phyloP scores from a whole-genome alignment of 1,139 yeast genomes.

The Tardiomyces digboiensis region DNA sequence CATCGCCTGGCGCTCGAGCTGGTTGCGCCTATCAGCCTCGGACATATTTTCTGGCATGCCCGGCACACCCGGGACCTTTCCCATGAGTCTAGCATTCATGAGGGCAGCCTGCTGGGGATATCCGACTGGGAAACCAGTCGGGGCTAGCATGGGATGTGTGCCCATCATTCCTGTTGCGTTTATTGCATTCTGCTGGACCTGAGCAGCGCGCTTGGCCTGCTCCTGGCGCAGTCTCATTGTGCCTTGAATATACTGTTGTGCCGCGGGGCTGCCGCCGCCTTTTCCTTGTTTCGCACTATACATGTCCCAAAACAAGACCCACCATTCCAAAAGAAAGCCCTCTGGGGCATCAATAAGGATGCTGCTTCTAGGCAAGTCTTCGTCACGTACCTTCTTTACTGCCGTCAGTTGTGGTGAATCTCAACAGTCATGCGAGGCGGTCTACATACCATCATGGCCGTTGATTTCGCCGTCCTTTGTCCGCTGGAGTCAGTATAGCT shows the following conservation, averaged over 20 bases:
- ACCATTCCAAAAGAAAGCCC: constrained; percentile 88
- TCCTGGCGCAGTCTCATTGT: constrained; percentile 49
- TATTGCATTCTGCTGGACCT: constrained; percentile 22
- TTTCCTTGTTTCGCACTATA: constrained; percentile 70
- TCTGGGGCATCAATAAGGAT: constrained; percentile 56
- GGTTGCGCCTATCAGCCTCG: constrained; percentile 20
- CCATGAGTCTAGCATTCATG: constrained; percentile 1
- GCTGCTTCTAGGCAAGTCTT: constrained; percentile 14
- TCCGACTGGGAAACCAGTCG: constrained; percentile 4
- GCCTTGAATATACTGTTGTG: constrained; percentile 60
- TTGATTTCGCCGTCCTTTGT: constrained; percentile 38
- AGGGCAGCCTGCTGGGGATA: constrained; percentile 7
- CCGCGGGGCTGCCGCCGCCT: constrained; percentile 46
- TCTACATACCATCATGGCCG: constrained; percentile 27
- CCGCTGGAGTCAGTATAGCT: background rate
- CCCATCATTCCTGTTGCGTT: constrained; percentile 5
- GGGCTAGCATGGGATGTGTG: constrained; percentile 3
- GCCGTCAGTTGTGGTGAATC: too few species aligned
- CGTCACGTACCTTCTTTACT: constrained; percentile 2
- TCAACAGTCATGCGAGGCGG: constrained; percentile 5
- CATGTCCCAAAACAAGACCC: constrained; percentile 95
- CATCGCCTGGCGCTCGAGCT: constrained; percentile 19
- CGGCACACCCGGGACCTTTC: background rate
- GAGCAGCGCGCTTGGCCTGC: constrained; percentile 21
- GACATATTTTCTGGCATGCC: constrained; percentile 10